Evolutionary conservation across 169 alveolate genomes (phyloP), one percentile per base, ranked within the genome.

Genomic region (Plasmodium adleri): DNA sequence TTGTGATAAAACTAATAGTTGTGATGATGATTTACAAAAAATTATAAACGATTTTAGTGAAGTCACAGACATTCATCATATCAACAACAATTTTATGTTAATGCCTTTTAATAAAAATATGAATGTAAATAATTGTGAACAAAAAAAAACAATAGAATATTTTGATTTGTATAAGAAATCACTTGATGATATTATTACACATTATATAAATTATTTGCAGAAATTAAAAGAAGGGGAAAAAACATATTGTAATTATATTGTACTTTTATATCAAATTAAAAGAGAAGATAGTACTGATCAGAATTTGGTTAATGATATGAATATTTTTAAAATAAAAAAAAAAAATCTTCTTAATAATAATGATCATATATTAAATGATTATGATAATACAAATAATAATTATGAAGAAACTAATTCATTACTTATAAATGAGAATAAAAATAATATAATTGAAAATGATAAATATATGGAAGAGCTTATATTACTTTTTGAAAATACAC

Each of bases 181-280:
- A 3, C 22, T 72, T n/a, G 63, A 71, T 62, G 70, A 60, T 62
- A 54, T 86, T 45, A 26, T 86, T 60, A n/a, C 49, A n/a, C 62
- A 39, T 71, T 86, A 86, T 39, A 64, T 86, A 71, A 26, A 71
- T 17, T 62, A 12, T 7, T 72, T 86, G 43, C 20, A 72, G 43
- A 71, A 72, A 6, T 52, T 62, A 60, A 47, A 83, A 10, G 7
- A 8, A 54, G 67, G 45, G 0, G 60, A 60, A 24, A 50, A 54
- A 50, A 1, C 49, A 62, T 7, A 50, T 17, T 24, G 70, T n/a
- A 68, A 80, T 67, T 86, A 59, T n/a, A 73, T 86, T 39, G 72
- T 86, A 60, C 68, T 86, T 24, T 58, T 86, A 13, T 86, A 60
- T 60, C 88, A 88, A 10, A 47, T 12, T 54, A 86, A 86, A 45